Percentiles rank a stretch among this genome's conserved stretches.
These are phyloP conservation scores for Xylaria venustula DNA, from an alignment of 495 filamentous ascomycete species.

Conservation along the genomic window DNA sequence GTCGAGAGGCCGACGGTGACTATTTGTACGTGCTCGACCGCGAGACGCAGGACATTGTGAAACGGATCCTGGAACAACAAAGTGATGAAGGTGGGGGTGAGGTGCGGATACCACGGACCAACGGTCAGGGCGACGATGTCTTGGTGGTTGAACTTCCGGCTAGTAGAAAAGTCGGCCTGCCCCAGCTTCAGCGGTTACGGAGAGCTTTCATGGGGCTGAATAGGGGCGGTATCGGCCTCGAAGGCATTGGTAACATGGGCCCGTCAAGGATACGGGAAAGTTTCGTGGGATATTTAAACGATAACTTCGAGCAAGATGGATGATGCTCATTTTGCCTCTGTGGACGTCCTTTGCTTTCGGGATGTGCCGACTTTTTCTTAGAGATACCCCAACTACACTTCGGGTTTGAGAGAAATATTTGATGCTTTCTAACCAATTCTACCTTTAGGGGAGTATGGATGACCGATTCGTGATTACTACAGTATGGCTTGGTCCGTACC, in stretches of 20 bases:
- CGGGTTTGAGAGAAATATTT: too few relatives aligned
- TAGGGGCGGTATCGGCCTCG: constrained; percentile 50
- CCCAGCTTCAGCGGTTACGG: constrained; percentile 77
- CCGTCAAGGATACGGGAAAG: constrained; percentile 59
- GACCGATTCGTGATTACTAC: too few relatives aligned
- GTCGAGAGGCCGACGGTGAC: constrained; percentile 62
- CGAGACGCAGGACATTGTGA: constrained; percentile 77
- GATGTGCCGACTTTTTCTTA: neutral
- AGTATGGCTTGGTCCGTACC: too few relatives aligned
- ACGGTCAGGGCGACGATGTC: constrained; percentile 32
- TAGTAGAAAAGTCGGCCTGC: constrained; percentile 60
- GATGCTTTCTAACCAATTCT: too few relatives aligned
- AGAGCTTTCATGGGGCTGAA: constrained; percentile 86
- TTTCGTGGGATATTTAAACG: constrained; percentile 75
- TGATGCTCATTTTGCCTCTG: constrained; percentile 15
- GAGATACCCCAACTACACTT: neutral
- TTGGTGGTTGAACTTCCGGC: constrained; percentile 57
- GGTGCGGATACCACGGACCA: constrained; percentile 37
- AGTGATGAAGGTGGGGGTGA: constrained; percentile 58
- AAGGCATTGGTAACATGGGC: constrained; percentile 44
- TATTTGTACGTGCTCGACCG: constrained; percentile 86
- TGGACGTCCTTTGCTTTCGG: neutral
- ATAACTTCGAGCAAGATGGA: constrained; percentile 54
- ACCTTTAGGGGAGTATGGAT: too few relatives aligned
- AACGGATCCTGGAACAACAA: constrained; percentile 70